phyloP scores from a whole-genome alignment of 495 filamentous ascomycete species.

The Tuber brumale region DNA sequence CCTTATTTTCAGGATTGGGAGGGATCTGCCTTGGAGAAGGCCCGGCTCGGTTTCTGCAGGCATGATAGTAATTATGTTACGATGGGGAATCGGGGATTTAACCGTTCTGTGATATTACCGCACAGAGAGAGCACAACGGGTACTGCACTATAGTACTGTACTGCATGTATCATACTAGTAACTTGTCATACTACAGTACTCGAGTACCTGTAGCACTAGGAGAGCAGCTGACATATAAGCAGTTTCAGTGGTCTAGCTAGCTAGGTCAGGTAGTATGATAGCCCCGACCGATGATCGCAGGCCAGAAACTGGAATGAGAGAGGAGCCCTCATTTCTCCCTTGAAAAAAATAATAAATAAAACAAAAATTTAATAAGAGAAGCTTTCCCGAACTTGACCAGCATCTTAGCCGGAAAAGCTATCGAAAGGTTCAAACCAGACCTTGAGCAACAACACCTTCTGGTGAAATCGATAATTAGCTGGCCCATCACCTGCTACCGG shows the following conservation, averaged over 20 bases:
- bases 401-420: background rate
- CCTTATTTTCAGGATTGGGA: background rate
- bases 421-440: background rate
- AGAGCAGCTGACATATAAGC: background rate
- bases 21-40: background rate
- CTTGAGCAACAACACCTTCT: conserved; percentile 4
- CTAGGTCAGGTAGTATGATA: background rate
- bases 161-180: background rate
- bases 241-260: background rate
- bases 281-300: background rate
- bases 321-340: background rate
- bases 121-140: background rate
- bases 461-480: conserved; percentile 5
- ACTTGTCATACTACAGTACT: background rate
- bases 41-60: background rate
- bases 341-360: background rate
- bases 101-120: background rate
- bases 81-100: background rate
- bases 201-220: background rate
- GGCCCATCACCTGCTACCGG: background rate
- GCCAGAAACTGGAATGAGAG: background rate
- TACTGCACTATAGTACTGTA: background rate
- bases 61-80: background rate
- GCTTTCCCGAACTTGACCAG: background rate
- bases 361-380: background rate